phyloP scores from a whole-genome alignment of 805 yeast species.

The Torulaspora delbrueckii region DNA sequence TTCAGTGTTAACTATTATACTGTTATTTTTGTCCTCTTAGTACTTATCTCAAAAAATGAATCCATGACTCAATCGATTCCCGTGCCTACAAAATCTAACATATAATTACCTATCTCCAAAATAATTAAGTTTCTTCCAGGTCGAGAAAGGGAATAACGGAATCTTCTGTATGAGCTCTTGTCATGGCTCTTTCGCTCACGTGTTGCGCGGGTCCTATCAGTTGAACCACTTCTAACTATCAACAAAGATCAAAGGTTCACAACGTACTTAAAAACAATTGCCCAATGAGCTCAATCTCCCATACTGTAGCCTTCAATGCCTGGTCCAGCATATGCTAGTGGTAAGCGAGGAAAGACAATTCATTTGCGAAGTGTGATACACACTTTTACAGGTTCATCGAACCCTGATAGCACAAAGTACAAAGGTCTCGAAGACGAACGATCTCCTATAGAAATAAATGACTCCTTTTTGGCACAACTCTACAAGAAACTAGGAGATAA shows the following conservation, averaged over 20 bases:
- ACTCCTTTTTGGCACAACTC: constrained; percentile 10
- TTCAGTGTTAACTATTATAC: too few species aligned
- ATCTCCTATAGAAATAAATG: not conserved
- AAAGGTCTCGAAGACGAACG: not conserved
- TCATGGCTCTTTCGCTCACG: not conserved
- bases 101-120: too few species aligned
- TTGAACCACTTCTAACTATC: not conserved
- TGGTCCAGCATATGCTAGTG: not conserved
- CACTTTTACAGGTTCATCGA: constrained; percentile 29
- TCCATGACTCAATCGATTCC: too few species aligned
- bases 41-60: too few species aligned
- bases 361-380: not conserved
- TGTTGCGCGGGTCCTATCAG: not conserved
- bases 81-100: too few species aligned
- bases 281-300: not conserved
- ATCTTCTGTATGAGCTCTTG: not conserved
- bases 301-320: not conserved
- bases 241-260: not conserved
- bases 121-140: too few species aligned
- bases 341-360: not conserved
- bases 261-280: not conserved
- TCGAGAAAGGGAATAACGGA: not conserved
- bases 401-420: not conserved
- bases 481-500: constrained; percentile 9
- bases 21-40: too few species aligned